These are phyloP conservation scores for Dalbergia oliveri DNA, from an alignment of 306 rosid genomes.

Conservation along the genomic window DNA sequence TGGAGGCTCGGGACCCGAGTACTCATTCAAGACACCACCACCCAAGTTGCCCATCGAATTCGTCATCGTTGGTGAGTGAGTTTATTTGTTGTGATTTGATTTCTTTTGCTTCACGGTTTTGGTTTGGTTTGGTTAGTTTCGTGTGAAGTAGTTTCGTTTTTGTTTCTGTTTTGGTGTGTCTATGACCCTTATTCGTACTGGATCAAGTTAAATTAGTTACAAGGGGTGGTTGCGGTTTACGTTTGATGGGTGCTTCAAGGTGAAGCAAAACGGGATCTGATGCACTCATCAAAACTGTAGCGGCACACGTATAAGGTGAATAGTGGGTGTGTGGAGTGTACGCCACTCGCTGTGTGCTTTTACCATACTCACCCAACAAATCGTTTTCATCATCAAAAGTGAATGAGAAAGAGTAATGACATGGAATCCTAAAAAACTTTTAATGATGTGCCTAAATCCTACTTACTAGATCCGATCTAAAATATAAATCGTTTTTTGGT, in stretches of 20 bases:
- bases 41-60: slow-evolving; percentile 65
- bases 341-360: slow-evolving; percentile 3
- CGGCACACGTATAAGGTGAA: slow-evolving; percentile 17
- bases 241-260: slow-evolving; percentile 23
- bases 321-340: not conserved
- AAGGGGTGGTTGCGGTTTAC: not conserved
- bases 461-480: no score
- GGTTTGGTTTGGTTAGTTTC: not conserved
- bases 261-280: slow-evolving; percentile 6
- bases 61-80: slow-evolving; percentile 69
- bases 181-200: not conserved
- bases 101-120: slow-evolving; percentile 16
- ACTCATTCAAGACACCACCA: slow-evolving; percentile 74
- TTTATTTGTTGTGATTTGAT: not conserved
- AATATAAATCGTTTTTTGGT: no score
- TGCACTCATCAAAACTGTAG: not conserved
- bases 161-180: not conserved
- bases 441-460: no score
- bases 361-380: not conserved
- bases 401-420: no score
- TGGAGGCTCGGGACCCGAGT: slow-evolving; percentile 60
- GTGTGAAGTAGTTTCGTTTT: not conserved
- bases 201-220: not conserved
- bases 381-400: not conserved
- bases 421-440: no score